phyloP scores from a whole-genome alignment of 1,139 yeast genomes.

The Suhomyces taliae region DNA sequence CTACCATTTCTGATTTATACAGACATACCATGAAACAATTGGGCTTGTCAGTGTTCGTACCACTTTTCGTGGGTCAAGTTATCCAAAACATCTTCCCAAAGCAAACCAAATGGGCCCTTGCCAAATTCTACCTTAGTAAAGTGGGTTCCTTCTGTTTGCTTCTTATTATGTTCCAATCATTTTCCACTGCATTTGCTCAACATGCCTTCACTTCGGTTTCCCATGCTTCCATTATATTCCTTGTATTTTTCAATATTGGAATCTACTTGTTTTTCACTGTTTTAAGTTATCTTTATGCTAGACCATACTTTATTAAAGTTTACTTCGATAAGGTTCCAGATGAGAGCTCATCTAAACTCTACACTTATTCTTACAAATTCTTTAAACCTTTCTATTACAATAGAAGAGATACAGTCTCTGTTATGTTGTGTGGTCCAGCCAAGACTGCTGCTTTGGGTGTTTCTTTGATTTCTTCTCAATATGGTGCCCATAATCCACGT shows the following conservation, averaged over 20 bases:
- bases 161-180: slow-evolving; percentile 79
- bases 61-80: slow-evolving; percentile 85
- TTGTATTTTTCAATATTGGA: slow-evolving; percentile 80
- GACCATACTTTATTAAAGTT: slow-evolving; percentile 55
- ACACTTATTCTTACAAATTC: slow-evolving; percentile 37
- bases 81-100: slow-evolving; percentile 68
- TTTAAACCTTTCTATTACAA: slow-evolving; percentile 70
- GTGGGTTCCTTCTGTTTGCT: slow-evolving; percentile 78
- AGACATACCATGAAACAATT: slow-evolving; percentile 79
- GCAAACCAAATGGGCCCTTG: slow-evolving; percentile 59
- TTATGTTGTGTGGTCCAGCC: slow-evolving; percentile 89
- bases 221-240: slow-evolving; percentile 65
- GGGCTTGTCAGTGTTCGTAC: slow-evolving; percentile 80
- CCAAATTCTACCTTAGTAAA: slow-evolving; percentile 62
- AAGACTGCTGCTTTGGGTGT: slow-evolving; percentile 92
- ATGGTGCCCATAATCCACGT: slow-evolving; percentile 59
- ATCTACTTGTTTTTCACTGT: slow-evolving; percentile 73
- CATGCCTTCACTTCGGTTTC: slow-evolving; percentile 73
- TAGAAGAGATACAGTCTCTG: slow-evolving; percentile 70
- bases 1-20: slow-evolving; percentile 59
- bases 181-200: slow-evolving; percentile 85
- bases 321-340: slow-evolving; percentile 51
- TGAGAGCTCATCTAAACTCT: slow-evolving; percentile 40
- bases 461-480: slow-evolving; percentile 75
- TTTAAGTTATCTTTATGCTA: slow-evolving; percentile 55